Conservation (phyloP, 2,329 filamentous ascomycete species). For the Arthrinium phaeospermum region DNA sequence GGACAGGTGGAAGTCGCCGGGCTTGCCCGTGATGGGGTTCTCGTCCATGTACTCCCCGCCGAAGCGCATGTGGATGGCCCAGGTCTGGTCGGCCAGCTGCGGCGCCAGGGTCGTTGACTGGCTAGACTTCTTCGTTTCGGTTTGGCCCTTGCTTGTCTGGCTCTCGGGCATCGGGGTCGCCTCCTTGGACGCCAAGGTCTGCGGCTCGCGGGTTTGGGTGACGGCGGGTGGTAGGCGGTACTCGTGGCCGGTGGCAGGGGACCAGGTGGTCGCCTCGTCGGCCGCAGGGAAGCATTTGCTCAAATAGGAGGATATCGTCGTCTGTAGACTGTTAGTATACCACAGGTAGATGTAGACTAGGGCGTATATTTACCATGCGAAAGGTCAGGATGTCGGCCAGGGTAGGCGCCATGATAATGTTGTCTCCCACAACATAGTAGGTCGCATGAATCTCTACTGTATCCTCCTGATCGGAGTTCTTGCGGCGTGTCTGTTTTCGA, state of each 20-base stretch:
- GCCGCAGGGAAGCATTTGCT: constrained; percentile 58
- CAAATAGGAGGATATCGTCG: constrained; percentile 60
- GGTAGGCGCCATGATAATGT: constrained; percentile 70
- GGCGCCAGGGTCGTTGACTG: constrained; percentile 31
- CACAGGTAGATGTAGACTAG: constrained; percentile 3
- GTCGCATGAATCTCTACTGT: constrained; percentile 64
- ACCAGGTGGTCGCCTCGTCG: constrained; percentile 59
- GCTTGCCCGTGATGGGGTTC: constrained; percentile 70
- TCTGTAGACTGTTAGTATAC: constrained; percentile 40
- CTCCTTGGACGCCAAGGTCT: constrained; percentile 49
- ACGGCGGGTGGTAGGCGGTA: constrained; percentile 49
- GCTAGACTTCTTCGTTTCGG: constrained; percentile 22
- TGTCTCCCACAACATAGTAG: constrained; percentile 70
- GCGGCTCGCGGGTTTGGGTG: constrained; percentile 33
- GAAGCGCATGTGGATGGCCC: constrained; percentile 61
- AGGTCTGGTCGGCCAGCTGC: constrained; percentile 62
- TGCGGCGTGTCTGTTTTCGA: constrained; percentile 69
- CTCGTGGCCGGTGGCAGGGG: constrained; percentile 57
- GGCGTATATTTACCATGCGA: constrained; percentile 54
- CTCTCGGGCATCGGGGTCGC: constrained; percentile 52
- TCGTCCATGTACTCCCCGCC: constrained; percentile 72
- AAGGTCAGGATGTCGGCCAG: constrained; percentile 64
- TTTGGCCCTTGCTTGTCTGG: constrained; percentile 24
- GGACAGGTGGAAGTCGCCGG: constrained; percentile 69
- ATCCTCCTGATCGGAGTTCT: constrained; percentile 60